Percentiles rank a stretch among this genome's conserved stretches.
These are phyloP conservation scores for Solanum pennellii DNA, from an alignment of 257 asterid species.

Conservation along the genomic window DNA sequence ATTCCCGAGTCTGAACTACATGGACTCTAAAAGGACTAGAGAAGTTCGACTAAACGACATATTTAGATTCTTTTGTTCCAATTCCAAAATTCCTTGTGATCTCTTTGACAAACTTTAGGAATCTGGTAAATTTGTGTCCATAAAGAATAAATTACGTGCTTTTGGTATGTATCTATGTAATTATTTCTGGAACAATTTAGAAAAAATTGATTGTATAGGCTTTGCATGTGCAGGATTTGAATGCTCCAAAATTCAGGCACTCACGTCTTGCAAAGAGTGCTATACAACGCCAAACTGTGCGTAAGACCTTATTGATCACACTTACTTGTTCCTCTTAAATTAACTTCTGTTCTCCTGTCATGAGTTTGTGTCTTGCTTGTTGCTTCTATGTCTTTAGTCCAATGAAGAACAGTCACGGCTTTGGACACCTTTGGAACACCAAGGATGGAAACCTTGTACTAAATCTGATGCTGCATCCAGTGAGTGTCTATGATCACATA, in stretches of 20 bases:
- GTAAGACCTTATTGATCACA: conserved; percentile 10
- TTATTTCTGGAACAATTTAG: neutral
- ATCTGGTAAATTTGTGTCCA: neutral
- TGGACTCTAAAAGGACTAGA: neutral
- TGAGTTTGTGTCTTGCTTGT: neutral
- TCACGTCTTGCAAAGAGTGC: conserved; percentile 75
- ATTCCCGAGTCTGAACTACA: neutral
- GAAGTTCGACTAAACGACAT: neutral
- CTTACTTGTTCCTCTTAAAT: neutral
- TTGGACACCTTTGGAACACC: conserved; percentile 68
- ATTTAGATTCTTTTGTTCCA: neutral
- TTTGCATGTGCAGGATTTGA: conserved; percentile 56
- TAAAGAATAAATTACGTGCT: neutral
- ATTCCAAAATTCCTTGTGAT: neutral
- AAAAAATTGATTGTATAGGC: neutral
- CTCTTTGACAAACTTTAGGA: neutral
- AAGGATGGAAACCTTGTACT: conserved; percentile 52
- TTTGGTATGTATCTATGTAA: neutral
- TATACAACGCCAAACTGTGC: conserved; percentile 63
- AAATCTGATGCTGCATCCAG: conserved; percentile 21
- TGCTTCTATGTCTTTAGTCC: conserved; percentile 27
- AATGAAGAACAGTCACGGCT: conserved; percentile 38
- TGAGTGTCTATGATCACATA: conserved; percentile 17
- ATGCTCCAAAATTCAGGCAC: conserved; percentile 83
- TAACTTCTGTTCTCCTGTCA: neutral